Conservation (phyloP, 106 monocot genomes). For the Acanthochlamys bracteata region DNA sequence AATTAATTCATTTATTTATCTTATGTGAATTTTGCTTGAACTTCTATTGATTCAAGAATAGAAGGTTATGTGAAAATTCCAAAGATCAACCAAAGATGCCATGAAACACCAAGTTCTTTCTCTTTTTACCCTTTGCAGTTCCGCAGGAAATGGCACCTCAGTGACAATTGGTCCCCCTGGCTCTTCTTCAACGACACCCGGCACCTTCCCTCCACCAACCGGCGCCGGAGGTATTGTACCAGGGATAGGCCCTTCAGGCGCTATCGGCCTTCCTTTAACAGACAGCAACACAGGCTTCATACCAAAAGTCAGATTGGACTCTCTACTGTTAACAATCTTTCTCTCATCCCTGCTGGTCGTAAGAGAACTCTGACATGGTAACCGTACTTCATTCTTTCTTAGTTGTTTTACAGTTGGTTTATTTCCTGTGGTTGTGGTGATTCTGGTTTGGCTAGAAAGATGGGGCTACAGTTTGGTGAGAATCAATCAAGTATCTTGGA, state of each 20-base stretch:
- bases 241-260: constrained; percentile 3
- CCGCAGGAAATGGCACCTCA: constrained; percentile 13
- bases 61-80: neutral
- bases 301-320: constrained; percentile 7
- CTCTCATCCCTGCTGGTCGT: constrained; percentile 5
- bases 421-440: neutral
- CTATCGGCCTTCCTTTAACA: constrained; percentile 14
- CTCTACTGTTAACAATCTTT: neutral
- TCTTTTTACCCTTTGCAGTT: constrained; percentile 15
- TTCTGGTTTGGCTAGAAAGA: neutral
- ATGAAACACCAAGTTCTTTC: neutral
- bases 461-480: neutral
- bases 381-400: neutral
- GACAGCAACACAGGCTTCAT: constrained; percentile 12
- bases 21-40: neutral
- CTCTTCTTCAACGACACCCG: constrained; percentile 7
- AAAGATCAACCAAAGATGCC: neutral
- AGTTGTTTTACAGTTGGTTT: neutral
- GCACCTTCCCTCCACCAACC: constrained; percentile 20
- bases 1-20: neutral
- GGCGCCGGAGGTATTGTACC: constrained; percentile 1
- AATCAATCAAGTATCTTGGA: neutral
- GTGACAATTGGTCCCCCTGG: neutral
- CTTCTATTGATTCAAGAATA: neutral
- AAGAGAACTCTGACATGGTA: neutral